phyloP scores from a whole-genome alignment of 805 yeast species.

The Candida multigemmis region DNA sequence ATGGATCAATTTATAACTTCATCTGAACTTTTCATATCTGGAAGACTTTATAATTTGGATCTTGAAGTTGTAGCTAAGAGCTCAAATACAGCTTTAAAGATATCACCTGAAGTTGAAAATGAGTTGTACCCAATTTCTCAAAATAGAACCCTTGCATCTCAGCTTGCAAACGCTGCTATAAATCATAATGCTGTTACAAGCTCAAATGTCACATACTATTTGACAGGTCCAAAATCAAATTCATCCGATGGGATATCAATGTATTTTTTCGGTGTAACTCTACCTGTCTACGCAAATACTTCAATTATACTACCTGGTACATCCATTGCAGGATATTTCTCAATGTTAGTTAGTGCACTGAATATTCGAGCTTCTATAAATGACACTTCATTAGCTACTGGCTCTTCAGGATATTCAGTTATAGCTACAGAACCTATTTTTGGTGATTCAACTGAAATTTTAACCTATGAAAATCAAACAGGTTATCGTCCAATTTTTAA shows the following conservation, averaged over 20 bases:
- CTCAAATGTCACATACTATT: constrained; percentile 12
- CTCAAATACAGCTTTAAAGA: constrained; percentile 15
- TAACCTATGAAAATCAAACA: constrained; percentile 2
- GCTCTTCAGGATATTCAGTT: constrained; percentile 9
- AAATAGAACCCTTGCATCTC: constrained; percentile 35
- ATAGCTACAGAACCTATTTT: constrained; percentile 26
- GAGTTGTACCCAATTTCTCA: constrained; percentile 42
- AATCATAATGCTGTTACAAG: constrained; percentile 9
- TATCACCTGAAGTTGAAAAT: constrained; percentile 19
- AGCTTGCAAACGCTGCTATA: constrained; percentile 35
- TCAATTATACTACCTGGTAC: constrained; percentile 52
- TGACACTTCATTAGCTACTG: constrained; percentile 8
- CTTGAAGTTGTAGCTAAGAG: constrained; percentile 36
- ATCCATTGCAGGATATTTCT: constrained; percentile 59
- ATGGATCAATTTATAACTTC: constrained; percentile 57
- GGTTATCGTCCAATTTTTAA: no score
- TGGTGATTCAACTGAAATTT: constrained; percentile 5
- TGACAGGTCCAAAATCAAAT: constrained; percentile 60
- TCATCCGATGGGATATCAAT: constrained; percentile 14
- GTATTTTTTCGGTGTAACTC: constrained; percentile 63
- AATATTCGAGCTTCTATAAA: constrained; percentile 20
- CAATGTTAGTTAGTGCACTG: constrained; percentile 37
- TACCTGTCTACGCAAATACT: constrained; percentile 68
- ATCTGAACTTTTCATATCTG: constrained; percentile 53
- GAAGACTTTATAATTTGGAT: constrained; percentile 57